These are phyloP conservation scores for Actinomortierella wolfii DNA, from an alignment of 371 early-diverging fungal genomes.

Conservation along the genomic window DNA sequence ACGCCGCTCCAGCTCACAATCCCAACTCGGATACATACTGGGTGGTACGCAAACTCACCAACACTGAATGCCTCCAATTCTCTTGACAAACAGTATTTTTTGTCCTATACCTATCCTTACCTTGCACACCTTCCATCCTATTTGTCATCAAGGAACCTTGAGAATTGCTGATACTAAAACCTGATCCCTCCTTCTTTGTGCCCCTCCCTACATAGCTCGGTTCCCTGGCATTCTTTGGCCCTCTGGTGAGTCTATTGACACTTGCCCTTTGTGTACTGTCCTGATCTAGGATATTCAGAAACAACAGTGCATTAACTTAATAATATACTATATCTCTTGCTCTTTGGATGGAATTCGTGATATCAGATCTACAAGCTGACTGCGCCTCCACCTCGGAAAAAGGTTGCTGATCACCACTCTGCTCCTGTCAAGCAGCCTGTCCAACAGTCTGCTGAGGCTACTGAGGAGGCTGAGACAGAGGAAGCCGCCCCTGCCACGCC, in stretches of 20 bases:
- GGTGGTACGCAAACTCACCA: constrained; percentile 31
- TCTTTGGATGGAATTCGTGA: too few relatives aligned
- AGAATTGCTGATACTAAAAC: neutral
- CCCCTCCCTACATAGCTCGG: constrained; percentile 46
- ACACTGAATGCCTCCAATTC: neutral
- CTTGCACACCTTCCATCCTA: neutral
- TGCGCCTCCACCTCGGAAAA: constrained; percentile 59
- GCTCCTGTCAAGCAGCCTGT: constrained; percentile 11
- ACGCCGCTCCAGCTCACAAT: constrained; percentile 12
- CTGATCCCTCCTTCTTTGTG: neutral
- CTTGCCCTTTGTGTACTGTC: too few relatives aligned
- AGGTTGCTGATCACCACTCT: constrained; percentile 35
- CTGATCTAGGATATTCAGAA: too few relatives aligned
- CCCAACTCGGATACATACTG: constrained; percentile 53
- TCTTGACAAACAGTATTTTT: neutral
- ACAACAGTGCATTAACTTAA: too few relatives aligned
- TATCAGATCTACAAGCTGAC: constrained; percentile 55
- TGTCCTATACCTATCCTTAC: neutral
- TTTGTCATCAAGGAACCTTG: neutral
- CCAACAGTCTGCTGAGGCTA: constrained; percentile 7
- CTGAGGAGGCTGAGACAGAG: constrained; percentile 41
- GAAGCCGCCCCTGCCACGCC: neutral
- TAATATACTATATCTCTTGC: neutral
- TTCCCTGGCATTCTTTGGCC: constrained; percentile 62
- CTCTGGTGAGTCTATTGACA: constrained; percentile 43